Conservation (phyloP, 2,329 filamentous ascomycete genomes). For the Fusarium bulbicola region DNA sequence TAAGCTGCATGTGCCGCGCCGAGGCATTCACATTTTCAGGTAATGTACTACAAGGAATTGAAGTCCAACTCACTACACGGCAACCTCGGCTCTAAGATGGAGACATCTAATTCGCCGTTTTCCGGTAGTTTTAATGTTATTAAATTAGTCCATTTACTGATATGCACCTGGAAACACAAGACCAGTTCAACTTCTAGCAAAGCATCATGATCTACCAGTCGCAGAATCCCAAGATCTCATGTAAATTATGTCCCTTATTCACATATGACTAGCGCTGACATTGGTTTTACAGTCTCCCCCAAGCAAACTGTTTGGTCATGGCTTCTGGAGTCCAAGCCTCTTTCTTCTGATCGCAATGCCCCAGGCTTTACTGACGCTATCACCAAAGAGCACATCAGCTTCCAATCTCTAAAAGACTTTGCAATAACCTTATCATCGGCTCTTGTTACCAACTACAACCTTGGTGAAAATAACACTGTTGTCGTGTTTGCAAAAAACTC, state of each 20-base stretch:
- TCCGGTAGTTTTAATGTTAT: background rate
- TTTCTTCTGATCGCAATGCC: background rate
- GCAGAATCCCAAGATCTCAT: background rate
- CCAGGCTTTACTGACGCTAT: background rate
- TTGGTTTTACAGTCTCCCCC: background rate
- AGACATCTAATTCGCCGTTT: too few species aligned
- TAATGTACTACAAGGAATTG: too few species aligned
- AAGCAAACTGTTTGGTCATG: background rate
- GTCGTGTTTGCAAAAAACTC: background rate
- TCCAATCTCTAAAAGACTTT: background rate
- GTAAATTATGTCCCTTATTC: fast-evolving
- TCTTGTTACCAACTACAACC: background rate
- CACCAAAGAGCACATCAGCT: background rate
- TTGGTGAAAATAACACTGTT: background rate
- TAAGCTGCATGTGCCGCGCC: too few species aligned
- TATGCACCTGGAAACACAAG: fast-evolving
- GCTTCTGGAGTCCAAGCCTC: background rate
- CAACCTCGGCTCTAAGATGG: too few species aligned
- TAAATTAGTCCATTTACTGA: background rate
- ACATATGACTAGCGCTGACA: fast-evolving
- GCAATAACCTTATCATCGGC: background rate
- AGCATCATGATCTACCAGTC: background rate
- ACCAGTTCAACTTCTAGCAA: fast-evolving
- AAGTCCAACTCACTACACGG: too few species aligned
- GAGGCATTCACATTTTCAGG: too few species aligned